Conservation (phyloP, 202 grass and related monocot species). For the Carex sylvatica region DNA sequence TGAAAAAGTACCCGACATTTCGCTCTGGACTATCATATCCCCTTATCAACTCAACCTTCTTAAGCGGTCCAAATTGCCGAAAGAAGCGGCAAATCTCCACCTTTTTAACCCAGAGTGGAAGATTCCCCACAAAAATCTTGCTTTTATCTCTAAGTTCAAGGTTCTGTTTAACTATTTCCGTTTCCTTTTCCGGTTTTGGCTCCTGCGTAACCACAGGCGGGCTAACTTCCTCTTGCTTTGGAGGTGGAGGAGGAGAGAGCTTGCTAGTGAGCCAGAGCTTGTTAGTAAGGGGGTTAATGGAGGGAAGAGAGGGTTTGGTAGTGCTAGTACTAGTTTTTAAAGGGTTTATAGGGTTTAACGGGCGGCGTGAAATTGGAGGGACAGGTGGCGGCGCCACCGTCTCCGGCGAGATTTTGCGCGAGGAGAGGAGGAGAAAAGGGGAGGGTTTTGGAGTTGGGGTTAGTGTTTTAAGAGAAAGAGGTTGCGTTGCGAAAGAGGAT, state of each 20-base stretch:
- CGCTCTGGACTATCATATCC: slow-evolving; percentile 69
- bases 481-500: slow-evolving; percentile 34
- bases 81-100: slow-evolving; percentile 73
- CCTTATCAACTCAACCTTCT: slow-evolving; percentile 78
- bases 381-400: neutral
- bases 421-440: slow-evolving; percentile 33
- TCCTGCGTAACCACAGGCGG: neutral
- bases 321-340: neutral
- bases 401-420: slow-evolving; percentile 28
- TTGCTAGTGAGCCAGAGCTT: slow-evolving; percentile 92
- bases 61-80: slow-evolving; percentile 76
- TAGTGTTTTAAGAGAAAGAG: slow-evolving; percentile 4
- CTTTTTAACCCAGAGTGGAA: slow-evolving; percentile 68
- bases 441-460: slow-evolving; percentile 37
- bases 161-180: neutral
- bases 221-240: slow-evolving; percentile 4
- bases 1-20: slow-evolving; percentile 48
- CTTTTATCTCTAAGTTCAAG: slow-evolving; percentile 58
- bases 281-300: slow-evolving; percentile 56
- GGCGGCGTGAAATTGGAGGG: slow-evolving; percentile 29
- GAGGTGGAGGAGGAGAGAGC: slow-evolving; percentile 65
- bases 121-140: slow-evolving; percentile 86
- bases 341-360: slow-evolving; percentile 12
- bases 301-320: slow-evolving; percentile 1
- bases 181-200: neutral